Conservation (phyloP, 176 grass and related monocot species). For the Zea luxurians region DNA sequence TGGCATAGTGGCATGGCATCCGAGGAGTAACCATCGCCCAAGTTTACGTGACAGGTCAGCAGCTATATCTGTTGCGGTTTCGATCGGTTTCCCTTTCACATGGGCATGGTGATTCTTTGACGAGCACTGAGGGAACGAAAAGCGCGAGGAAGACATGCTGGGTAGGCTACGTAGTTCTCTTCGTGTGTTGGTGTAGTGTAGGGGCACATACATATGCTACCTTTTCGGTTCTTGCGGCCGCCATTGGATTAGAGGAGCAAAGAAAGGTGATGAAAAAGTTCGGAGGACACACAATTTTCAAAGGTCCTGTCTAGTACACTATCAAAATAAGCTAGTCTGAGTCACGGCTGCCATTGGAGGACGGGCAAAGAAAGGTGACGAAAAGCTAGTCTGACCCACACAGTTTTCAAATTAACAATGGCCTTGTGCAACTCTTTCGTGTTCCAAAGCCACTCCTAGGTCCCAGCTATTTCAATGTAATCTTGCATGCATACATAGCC, state of each 20-base stretch:
- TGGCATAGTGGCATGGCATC: not conserved
- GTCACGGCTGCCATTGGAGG: too few relatives aligned
- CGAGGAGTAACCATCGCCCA: not conserved
- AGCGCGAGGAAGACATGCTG: conserved; percentile 4
- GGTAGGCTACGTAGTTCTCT: conserved; percentile 21
- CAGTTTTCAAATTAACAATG: too few relatives aligned
- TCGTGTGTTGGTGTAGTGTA: conserved; percentile 30
- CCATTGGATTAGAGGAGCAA: not conserved
- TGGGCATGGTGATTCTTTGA: conserved; percentile 51
- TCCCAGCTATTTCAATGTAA: too few relatives aligned
- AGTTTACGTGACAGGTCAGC: conserved; percentile 19
- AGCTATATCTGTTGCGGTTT: not conserved
- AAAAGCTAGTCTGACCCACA: too few relatives aligned
- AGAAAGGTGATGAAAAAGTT: too few relatives aligned
- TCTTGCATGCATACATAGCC: too few relatives aligned
- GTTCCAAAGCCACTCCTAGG: too few relatives aligned
- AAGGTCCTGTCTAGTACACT: too few relatives aligned
- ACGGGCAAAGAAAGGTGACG: too few relatives aligned
- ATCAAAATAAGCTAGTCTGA: too few relatives aligned
- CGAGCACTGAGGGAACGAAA: conserved; percentile 42
- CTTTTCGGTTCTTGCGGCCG: conserved; percentile 1
- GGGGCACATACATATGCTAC: not conserved
- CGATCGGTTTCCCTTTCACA: conserved; percentile 26
- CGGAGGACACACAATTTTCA: too few relatives aligned
- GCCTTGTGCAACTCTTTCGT: too few relatives aligned